phyloP scores from a whole-genome alignment of 148 eudicot genomes.

The Hydrangea macrophylla region DNA sequence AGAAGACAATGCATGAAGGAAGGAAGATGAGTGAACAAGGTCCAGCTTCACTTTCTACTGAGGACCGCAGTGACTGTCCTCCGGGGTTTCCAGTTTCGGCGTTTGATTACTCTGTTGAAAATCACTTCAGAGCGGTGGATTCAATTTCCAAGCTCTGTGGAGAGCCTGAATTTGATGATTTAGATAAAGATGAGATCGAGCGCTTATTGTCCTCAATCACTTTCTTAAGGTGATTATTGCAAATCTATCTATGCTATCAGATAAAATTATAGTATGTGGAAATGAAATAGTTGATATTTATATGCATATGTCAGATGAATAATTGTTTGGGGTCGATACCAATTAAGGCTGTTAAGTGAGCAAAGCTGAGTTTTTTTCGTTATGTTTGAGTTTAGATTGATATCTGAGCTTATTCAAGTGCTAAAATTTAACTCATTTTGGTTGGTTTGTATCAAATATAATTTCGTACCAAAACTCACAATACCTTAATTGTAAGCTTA shows the following conservation, averaged over 20 bases:
- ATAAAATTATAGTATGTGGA: background rate
- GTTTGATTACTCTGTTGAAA: conserved; percentile 55
- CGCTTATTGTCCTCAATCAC: conserved; percentile 53
- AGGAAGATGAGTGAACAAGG: conserved; percentile 1
- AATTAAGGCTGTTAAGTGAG: too few species aligned
- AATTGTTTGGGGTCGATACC: too few species aligned
- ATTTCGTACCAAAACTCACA: background rate
- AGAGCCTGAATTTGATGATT: conserved; percentile 19
- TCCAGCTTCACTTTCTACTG: conserved; percentile 7
- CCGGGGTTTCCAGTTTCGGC: conserved; percentile 34
- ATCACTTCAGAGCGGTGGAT: conserved; percentile 53
- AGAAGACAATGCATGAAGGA: background rate
- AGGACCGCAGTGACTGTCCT: conserved; percentile 11
- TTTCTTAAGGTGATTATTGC: conserved; percentile 54
- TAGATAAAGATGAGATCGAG: conserved; percentile 39
- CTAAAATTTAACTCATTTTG: background rate
- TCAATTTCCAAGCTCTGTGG: conserved; percentile 44
- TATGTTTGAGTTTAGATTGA: background rate
- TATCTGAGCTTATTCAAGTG: background rate
- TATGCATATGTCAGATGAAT: too few species aligned
- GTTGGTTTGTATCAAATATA: background rate
- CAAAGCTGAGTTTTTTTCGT: too few species aligned
- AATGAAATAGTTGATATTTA: background rate
- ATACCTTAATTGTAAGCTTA: background rate
- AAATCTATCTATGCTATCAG: background rate